Percentiles rank a stretch among this genome's conserved stretches.
Evolutionary conservation across 148 eudicot genomes (phyloP).

Genomic region (Vaccinium macrocarpon): DNA sequence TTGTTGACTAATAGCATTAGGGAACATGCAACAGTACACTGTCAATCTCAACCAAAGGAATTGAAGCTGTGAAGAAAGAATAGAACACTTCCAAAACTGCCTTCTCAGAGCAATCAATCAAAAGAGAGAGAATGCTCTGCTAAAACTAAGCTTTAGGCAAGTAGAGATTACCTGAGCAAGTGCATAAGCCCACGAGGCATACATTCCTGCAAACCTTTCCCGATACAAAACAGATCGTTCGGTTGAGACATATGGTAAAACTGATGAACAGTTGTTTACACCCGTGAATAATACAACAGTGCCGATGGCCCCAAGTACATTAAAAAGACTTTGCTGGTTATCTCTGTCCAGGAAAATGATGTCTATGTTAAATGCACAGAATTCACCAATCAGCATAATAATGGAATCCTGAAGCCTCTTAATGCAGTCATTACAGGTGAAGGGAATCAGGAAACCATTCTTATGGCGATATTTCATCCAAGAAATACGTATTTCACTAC

Average conservation of each 20-base stretch:
- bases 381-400: not conserved
- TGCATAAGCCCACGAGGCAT: constrained; percentile 71
- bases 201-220: constrained; percentile 85
- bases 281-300: constrained; percentile 56
- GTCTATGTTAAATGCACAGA: not conserved
- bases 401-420: no score
- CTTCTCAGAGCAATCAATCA: no score
- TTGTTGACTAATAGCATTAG: not conserved
- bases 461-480: not conserved
- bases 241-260: constrained; percentile 46
- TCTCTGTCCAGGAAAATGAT: constrained; percentile 39
- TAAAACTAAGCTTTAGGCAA: no score
- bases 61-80: no score
- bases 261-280: constrained; percentile 42
- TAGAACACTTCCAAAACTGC: no score
- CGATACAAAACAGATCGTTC: constrained; percentile 73
- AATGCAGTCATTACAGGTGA: not conserved
- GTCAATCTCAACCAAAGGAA: no score
- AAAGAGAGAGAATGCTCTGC: no score
- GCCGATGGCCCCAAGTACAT: constrained; percentile 55
- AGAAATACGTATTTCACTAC: not conserved
- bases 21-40: not conserved
- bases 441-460: not conserved
- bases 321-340: constrained; percentile 62
- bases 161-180: constrained; percentile 64